Conservation (phyloP, 768 basidiomycete genomes). For the Artomyces pyxidatus region DNA sequence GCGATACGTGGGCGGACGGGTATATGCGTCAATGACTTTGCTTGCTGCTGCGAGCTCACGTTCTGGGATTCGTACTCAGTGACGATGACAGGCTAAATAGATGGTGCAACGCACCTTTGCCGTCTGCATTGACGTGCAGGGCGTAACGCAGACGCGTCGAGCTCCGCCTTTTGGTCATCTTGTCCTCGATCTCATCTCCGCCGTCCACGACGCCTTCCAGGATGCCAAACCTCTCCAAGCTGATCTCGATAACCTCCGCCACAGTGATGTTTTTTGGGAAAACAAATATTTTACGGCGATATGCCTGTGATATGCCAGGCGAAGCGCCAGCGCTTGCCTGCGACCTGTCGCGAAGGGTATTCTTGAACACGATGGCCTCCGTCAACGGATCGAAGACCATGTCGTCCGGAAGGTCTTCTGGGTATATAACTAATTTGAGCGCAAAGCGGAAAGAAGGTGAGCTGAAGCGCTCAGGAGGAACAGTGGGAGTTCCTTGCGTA, state of each 20-base stretch:
- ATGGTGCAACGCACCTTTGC: slow-evolving; percentile 38
- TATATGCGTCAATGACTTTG: slow-evolving; percentile 78
- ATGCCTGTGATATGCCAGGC: slow-evolving; percentile 46
- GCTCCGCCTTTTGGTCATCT: slow-evolving; percentile 74
- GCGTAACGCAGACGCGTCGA: slow-evolving; percentile 73
- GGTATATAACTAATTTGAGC: slow-evolving; percentile 79
- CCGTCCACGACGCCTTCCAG: slow-evolving; percentile 97
- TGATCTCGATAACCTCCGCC: slow-evolving; percentile 91
- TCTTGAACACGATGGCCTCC: slow-evolving; percentile 88
- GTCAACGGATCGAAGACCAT: slow-evolving; percentile 91
- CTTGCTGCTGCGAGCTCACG: slow-evolving; percentile 71
- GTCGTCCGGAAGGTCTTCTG: slow-evolving; percentile 87
- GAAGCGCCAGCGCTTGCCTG: slow-evolving; percentile 34
- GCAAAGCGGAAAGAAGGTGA: slow-evolving; percentile 83
- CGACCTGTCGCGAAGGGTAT: slow-evolving; percentile 53
- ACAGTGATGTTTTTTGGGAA: slow-evolving; percentile 95
- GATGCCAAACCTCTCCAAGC: slow-evolving; percentile 90
- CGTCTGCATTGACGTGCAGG: slow-evolving; percentile 49
- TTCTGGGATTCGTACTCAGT: slow-evolving; percentile 40
- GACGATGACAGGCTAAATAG: not conserved
- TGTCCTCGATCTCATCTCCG: slow-evolving; percentile 96
- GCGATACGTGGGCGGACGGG: slow-evolving; percentile 64
- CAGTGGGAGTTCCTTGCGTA: slow-evolving; percentile 27
- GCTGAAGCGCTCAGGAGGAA: slow-evolving; percentile 65
- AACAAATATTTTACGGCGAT: slow-evolving; percentile 77